Evolutionary conservation across 164 flowering plant genomes (phyloP), one percentile per base, ranked within the genome.

Genomic region (Macadamia tetraphylla): DNA sequence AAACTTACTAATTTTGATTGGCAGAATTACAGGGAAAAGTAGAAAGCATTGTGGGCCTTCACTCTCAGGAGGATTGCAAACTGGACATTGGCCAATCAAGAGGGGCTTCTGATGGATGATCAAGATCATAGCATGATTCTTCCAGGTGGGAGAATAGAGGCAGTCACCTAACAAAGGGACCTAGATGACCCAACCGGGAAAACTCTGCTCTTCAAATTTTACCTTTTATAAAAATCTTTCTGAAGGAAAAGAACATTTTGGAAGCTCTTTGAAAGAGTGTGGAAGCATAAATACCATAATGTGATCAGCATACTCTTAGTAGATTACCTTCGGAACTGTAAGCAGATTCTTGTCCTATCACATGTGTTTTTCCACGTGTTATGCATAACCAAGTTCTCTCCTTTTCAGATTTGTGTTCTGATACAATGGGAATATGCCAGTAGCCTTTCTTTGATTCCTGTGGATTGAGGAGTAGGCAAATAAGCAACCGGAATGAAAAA

Each of bases 391-490:
- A 92, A 49, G 76, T 76, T 69, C 85, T 79, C 63, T 87, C 86
- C 48, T 60, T 81, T 69, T 84, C 85, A 23, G 72, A 62, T 29
- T 75, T 79, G 35, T 67, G 71, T 73, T 84, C 88, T 32, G 83
- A 75, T 64, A 18, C 81, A 59, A 92, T 65, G 0, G 96, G 98
- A 68, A 92, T 74, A 79, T 92, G 98, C 96, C 98, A 92, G 71
- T 81, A 78, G 29, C 96, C 98, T 55, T 78, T 70, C 74, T 77
- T 88, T 61, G 96, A 87, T 77, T 92, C 98, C 96, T 91, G 84
- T 58, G 53, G 12, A 31, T 32, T 3, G 29, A 56, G 15, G 23
- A 23, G 44, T n/a, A 53, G 48, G 11, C 40, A 52, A 9, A 32
- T 67, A 62, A 15, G 17, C 17, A 58, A 44, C 29, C 23, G 46